These are phyloP conservation scores for Cladosporium sp. DNA, from an alignment of 2,329 filamentous ascomycete species.

Conservation along the genomic window DNA sequence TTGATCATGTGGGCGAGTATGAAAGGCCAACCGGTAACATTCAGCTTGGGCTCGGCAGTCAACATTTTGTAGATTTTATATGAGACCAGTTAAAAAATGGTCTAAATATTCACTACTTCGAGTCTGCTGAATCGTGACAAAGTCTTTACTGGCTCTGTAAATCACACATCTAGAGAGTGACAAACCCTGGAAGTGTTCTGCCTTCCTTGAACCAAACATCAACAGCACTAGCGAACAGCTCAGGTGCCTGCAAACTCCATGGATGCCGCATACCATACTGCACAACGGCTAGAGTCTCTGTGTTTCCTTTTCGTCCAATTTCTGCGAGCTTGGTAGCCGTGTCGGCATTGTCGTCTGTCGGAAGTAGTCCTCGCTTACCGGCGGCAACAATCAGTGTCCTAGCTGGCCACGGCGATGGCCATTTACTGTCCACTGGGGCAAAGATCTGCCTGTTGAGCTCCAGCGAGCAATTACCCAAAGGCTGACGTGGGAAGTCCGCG, in stretches of 20 bases:
- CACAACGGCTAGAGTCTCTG: slow-evolving; percentile 18
- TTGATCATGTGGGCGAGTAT: slow-evolving; percentile 38
- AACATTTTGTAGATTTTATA: background rate
- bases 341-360: slow-evolving; percentile 21
- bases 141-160: too few species aligned
- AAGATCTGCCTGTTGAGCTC: slow-evolving; percentile 16
- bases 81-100: too few species aligned
- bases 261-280: slow-evolving; percentile 25
- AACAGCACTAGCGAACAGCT: slow-evolving; percentile 19
- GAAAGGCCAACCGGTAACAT: slow-evolving; percentile 33
- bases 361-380: slow-evolving; percentile 23
- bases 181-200: background rate
- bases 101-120: too few species aligned
- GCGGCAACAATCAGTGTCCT: slow-evolving; percentile 24
- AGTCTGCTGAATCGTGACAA: too few species aligned
- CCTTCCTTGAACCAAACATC: background rate
- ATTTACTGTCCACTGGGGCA: slow-evolving; percentile 11
- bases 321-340: slow-evolving; percentile 19
- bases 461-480: slow-evolving; percentile 9
- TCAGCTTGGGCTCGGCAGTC: slow-evolving; percentile 27
- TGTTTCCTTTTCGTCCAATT: slow-evolving; percentile 17
- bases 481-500: slow-evolving; percentile 15
- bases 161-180: background rate
- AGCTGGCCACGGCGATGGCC: slow-evolving; percentile 19
- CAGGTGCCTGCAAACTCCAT: slow-evolving; percentile 24